Evolutionary conservation across 225 moss, liverwort and hornwort species (phyloP).

Genomic region (Anthoceros angustus): DNA sequence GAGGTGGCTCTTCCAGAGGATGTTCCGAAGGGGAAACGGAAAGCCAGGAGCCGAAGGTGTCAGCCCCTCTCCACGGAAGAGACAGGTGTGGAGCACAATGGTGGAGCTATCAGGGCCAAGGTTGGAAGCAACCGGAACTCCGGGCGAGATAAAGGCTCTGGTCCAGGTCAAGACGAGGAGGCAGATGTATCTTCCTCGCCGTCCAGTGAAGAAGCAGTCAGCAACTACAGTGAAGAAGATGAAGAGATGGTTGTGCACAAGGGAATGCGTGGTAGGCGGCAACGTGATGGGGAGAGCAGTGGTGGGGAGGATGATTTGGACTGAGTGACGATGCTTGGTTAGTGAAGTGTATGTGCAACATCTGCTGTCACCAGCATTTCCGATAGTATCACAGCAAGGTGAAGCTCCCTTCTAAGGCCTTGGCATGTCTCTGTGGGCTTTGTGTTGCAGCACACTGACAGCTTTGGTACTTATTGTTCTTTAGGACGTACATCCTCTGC

Average conservation of each 20-base stretch:
- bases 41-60: constrained; percentile 24
- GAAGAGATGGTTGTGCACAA: constrained; percentile 54
- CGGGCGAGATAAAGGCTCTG: constrained; percentile 9
- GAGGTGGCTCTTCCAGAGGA: constrained; percentile 15
- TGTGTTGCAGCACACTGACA: too few species aligned
- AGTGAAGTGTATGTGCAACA: too few species aligned
- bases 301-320: constrained; percentile 19
- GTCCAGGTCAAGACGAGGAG: constrained; percentile 27
- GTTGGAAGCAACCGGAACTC: constrained; percentile 2
- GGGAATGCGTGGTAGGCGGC: constrained; percentile 25
- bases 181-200: constrained; percentile 29
- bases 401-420: too few species aligned
- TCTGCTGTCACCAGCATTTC: too few species aligned
- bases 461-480: too few species aligned
- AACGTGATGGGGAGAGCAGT: constrained; percentile 27
- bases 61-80: constrained; percentile 24
- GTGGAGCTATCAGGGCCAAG: constrained; percentile 6
- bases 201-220: constrained; percentile 42
- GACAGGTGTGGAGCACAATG: constrained; percentile 22
- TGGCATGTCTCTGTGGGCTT: too few species aligned
- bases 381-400: too few species aligned
- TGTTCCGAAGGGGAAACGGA: constrained; percentile 29
- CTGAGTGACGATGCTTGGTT: background rate
- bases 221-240: constrained; percentile 46
- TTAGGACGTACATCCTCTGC: too few species aligned